phyloP scores from a whole-genome alignment of 148 eudicot species.

The Bassia scoparia region DNA sequence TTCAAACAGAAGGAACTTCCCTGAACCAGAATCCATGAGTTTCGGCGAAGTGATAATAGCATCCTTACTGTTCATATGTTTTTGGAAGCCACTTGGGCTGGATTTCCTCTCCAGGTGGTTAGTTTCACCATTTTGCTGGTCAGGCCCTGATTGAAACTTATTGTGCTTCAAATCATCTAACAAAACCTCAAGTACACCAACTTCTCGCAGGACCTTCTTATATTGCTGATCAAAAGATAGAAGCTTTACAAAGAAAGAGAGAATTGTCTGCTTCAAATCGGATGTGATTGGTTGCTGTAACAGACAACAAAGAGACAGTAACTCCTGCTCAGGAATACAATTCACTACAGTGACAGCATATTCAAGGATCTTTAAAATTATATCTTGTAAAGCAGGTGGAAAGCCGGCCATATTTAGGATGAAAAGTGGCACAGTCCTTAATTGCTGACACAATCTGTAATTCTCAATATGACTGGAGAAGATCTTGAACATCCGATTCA shows the following conservation, averaged over 20 bases:
- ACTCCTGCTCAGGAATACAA: constrained; percentile 95
- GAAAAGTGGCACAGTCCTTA: constrained; percentile 91
- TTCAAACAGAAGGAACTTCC: constrained; percentile 80
- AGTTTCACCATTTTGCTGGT: constrained; percentile 42
- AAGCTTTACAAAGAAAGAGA: constrained; percentile 87
- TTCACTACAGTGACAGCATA: constrained; percentile 99
- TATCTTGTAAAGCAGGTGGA: constrained; percentile 81
- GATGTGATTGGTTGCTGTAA: constrained; percentile 81
- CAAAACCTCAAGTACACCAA: constrained; percentile 95
- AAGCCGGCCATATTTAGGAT: constrained; percentile 93
- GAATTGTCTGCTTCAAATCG: constrained; percentile 68
- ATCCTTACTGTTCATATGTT: constrained; percentile 73
- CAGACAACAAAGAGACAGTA: constrained; percentile 95
- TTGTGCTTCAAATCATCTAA: constrained; percentile 94
- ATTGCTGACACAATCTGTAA: constrained; percentile 85
- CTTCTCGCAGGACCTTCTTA: constrained; percentile 92
- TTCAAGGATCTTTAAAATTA: constrained; percentile 91
- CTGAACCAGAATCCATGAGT: constrained; percentile 83
- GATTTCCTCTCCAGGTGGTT: constrained; percentile 49
- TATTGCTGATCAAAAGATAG: constrained; percentile 93
- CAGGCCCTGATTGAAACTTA: constrained; percentile 62
- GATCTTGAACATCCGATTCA: constrained; percentile 92
- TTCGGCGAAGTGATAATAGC: constrained; percentile 91
- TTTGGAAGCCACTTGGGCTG: constrained; percentile 70
- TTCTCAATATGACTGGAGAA: constrained; percentile 96